phyloP scores from a whole-genome alignment of 2,329 filamentous ascomycete species.

The Colletotrichum godetiae region DNA sequence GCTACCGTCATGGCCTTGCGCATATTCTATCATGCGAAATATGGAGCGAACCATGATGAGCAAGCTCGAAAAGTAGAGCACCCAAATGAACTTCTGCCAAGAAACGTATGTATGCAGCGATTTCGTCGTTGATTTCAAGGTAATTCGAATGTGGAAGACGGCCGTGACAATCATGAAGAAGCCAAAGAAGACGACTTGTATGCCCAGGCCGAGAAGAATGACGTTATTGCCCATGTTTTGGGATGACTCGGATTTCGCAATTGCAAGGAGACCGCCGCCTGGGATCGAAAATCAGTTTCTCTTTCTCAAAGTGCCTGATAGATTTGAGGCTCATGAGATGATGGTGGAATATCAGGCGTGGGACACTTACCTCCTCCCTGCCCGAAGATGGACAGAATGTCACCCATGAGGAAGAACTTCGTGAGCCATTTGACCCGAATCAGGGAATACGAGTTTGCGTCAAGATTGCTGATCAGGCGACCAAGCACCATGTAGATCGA shows the following conservation, averaged over 20 bases:
- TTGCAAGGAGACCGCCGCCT: conserved; percentile 35
- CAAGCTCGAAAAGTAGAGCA: conserved; percentile 39
- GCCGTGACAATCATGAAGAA: conserved; percentile 61
- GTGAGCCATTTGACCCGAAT: conserved; percentile 56
- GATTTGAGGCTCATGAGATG: background rate
- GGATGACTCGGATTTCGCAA: conserved; percentile 34
- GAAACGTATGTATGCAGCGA: conserved; percentile 38
- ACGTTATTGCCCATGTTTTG: conserved; percentile 54
- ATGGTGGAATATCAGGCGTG: background rate
- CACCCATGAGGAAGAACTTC: conserved; percentile 64
- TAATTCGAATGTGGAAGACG: conserved; percentile 55
- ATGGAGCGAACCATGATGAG: conserved; percentile 46
- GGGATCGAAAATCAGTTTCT: background rate
- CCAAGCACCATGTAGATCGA: conserved; percentile 63
- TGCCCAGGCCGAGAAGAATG: conserved; percentile 61
- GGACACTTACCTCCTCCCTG: conserved; percentile 54
- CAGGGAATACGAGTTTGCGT: conserved; percentile 46
- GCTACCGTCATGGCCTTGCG: conserved; percentile 45
- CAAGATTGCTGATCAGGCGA: conserved; percentile 52
- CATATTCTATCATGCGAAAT: conserved; percentile 56
- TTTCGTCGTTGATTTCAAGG: conserved; percentile 22
- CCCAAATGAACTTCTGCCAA: conserved; percentile 43
- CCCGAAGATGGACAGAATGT: conserved; percentile 62
- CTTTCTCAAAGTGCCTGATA: background rate
- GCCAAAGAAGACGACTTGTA: conserved; percentile 67